These are phyloP conservation scores for Durusdinium trenchii DNA, from an alignment of 73 alveolate genomes.

Conservation along the genomic window DNA sequence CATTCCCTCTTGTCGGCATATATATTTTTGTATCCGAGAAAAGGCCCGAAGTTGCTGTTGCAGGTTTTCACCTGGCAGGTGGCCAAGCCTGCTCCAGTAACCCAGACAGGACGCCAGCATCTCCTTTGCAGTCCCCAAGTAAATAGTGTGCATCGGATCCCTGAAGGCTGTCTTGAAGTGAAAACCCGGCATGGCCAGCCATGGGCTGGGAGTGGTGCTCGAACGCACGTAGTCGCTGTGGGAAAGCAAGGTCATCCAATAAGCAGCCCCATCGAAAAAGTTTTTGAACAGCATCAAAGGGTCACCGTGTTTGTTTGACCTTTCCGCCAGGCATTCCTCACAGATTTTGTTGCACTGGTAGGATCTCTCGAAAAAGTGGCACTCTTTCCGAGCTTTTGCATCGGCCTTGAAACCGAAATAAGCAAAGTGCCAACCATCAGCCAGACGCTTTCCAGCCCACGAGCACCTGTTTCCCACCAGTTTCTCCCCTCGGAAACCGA, in stretches of 20 bases:
- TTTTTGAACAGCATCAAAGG: not conserved
- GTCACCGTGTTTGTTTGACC: conserved; percentile 19
- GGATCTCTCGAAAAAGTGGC: not conserved
- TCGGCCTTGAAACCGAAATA: not conserved
- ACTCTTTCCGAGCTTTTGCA: not conserved
- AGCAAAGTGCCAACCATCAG: not conserved
- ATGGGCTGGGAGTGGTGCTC: not conserved
- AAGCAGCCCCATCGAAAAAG: not conserved
- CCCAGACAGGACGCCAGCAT: not conserved
- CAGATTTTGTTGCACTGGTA: not conserved
- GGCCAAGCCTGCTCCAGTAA: not conserved
- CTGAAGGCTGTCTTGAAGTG: not conserved
- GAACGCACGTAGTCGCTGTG: not conserved
- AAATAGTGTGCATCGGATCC: not conserved
- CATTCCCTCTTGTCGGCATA: not conserved
- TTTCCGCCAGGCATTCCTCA: not conserved
- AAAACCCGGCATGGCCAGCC: not conserved
- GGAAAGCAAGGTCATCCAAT: not conserved
- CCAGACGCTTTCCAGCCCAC: not conserved
- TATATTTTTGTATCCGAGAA: not conserved
- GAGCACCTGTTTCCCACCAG: not conserved
- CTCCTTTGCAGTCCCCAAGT: not conserved
- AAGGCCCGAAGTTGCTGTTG: not conserved
- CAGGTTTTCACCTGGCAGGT: not conserved
- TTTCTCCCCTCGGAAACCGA: not conserved